phyloP scores from a whole-genome alignment of 768 basidiomycete genomes.

The Polyporus arcularius region DNA sequence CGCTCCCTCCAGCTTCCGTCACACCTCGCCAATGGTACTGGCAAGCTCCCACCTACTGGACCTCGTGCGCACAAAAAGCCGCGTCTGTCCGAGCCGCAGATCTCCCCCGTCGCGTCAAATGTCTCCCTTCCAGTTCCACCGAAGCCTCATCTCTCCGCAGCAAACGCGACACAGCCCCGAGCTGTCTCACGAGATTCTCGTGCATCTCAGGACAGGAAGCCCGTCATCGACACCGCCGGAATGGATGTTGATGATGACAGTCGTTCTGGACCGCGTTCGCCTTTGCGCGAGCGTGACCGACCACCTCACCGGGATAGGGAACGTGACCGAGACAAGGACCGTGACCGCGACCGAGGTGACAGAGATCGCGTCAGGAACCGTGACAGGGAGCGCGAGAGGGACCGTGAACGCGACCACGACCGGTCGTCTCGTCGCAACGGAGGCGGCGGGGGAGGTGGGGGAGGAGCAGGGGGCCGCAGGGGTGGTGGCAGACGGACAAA shows the following conservation, averaged over 20 bases:
- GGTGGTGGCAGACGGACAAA: conserved; percentile 28
- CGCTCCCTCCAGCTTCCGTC: conserved; percentile 44
- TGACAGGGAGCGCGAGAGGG: conserved; percentile 37
- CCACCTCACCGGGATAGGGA: conserved; percentile 36
- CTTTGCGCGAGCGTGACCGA: conserved; percentile 36
- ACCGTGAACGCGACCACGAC: conserved; percentile 35
- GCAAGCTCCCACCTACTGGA: conserved; percentile 70
- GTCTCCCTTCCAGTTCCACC: conserved; percentile 5
- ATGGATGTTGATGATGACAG: conserved; percentile 57
- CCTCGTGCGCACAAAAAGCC: conserved; percentile 82
- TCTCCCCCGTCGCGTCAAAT: conserved; percentile 14
- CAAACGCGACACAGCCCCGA: conserved; percentile 17
- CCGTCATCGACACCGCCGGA: conserved; percentile 10
- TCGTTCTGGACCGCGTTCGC: conserved; percentile 45
- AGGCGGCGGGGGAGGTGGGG: conserved; percentile 32
- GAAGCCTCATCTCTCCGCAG: conserved; percentile 20
- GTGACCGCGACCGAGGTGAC: conserved; percentile 34
- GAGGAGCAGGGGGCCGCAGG: conserved; percentile 36
- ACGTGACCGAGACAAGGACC: conserved; percentile 34
- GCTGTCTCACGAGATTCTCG: conserved; percentile 25
- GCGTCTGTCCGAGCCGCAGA: conserved; percentile 59
- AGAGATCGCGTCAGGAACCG: conserved; percentile 37
- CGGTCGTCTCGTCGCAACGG: conserved; percentile 43
- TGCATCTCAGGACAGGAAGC: conserved; percentile 24
- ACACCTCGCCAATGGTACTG: conserved; percentile 26